A percentile compares a stretch with the other conserved stretches of the same genome.
Conservation (phyloP, 805 yeast genomes). For the Starmerella scarabaei region DNA sequence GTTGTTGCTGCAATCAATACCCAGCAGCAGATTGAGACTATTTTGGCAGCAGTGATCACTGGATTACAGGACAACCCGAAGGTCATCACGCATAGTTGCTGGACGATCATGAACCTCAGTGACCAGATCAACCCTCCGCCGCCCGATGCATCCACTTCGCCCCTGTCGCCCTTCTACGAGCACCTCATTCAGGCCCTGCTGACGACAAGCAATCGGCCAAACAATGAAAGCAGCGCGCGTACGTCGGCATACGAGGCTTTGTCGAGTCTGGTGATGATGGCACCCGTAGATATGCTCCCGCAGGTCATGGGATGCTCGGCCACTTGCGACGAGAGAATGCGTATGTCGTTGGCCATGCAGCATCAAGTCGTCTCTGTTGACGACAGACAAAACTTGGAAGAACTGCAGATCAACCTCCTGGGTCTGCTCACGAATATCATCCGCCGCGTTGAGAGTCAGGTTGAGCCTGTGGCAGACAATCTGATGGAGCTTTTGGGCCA, state of each 20-base stretch:
- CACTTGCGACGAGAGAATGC: constrained; percentile 60
- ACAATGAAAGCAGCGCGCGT: constrained; percentile 76
- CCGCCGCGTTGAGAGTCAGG: constrained; percentile 55
- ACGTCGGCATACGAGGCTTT: constrained; percentile 96
- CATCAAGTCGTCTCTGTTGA: constrained; percentile 51
- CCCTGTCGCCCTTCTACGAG: constrained; percentile 62
- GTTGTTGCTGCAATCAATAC: constrained; percentile 63
- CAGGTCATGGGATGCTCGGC: constrained; percentile 60
- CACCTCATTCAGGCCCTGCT: constrained; percentile 57
- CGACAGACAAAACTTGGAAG: constrained; percentile 67
- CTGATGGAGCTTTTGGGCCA: constrained; percentile 74
- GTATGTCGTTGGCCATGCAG: constrained; percentile 49
- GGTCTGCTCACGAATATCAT: constrained; percentile 71
- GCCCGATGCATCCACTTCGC: constrained; percentile 37
- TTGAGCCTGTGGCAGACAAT: constrained; percentile 57
- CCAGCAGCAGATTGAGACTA: constrained; percentile 49
- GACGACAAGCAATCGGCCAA: constrained; percentile 53
- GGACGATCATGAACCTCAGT: constrained; percentile 85
- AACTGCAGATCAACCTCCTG: constrained; percentile 66
- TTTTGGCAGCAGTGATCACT: constrained; percentile 55
- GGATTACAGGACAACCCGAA: constrained; percentile 90
- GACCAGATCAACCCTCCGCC: constrained; percentile 51
- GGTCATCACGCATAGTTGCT: constrained; percentile 92
- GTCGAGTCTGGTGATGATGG: constrained; percentile 62
- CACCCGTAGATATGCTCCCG: constrained; percentile 57